These are phyloP conservation scores for Purpureocillium lavendulum DNA, from an alignment of 2,329 filamentous ascomycete genomes.

Conservation along the genomic window DNA sequence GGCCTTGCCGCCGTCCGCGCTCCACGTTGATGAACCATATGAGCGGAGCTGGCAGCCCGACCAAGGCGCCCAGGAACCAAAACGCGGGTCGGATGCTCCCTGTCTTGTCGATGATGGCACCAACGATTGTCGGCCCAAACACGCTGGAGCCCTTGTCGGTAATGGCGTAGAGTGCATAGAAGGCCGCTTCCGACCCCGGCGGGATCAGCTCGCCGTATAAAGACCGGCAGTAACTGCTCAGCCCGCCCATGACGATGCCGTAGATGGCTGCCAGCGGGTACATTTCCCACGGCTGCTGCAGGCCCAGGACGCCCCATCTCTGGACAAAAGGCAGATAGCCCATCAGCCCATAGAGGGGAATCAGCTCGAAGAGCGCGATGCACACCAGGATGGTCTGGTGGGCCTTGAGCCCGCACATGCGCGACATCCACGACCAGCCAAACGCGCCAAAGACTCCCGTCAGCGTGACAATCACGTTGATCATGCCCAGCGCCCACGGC, in stretches of 20 bases:
- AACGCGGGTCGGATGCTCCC: constrained; percentile 82
- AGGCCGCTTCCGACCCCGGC: constrained; percentile 87
- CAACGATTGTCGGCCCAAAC: constrained; percentile 91
- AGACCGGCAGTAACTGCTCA: constrained; percentile 85
- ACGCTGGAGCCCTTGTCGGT: constrained; percentile 94
- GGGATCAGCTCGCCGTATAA: constrained; percentile 92
- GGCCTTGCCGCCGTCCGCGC: constrained; percentile 61
- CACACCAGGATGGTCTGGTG: constrained; percentile 89
- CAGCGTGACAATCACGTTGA: constrained; percentile 85
- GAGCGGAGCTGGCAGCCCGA: constrained; percentile 74
- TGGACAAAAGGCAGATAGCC: constrained; percentile 79
- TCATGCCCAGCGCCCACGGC: constrained; percentile 78
- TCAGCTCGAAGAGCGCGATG: constrained; percentile 82
- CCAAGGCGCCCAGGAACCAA: constrained; percentile 80
- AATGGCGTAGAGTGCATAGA: constrained; percentile 94
- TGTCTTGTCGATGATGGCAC: constrained; percentile 77
- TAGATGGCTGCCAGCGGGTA: constrained; percentile 86
- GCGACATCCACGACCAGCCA: constrained; percentile 75
- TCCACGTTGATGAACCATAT: constrained; percentile 83
- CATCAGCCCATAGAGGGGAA: constrained; percentile 83
- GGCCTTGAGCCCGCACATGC: constrained; percentile 59
- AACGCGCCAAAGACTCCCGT: constrained; percentile 83
- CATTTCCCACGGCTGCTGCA: constrained; percentile 97
- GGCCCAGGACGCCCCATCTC: constrained; percentile 65
- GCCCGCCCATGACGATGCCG: constrained; percentile 86